Evolutionary conservation across 306 rosid genomes (phyloP).

Genomic region (Begonia masoniana): DNA sequence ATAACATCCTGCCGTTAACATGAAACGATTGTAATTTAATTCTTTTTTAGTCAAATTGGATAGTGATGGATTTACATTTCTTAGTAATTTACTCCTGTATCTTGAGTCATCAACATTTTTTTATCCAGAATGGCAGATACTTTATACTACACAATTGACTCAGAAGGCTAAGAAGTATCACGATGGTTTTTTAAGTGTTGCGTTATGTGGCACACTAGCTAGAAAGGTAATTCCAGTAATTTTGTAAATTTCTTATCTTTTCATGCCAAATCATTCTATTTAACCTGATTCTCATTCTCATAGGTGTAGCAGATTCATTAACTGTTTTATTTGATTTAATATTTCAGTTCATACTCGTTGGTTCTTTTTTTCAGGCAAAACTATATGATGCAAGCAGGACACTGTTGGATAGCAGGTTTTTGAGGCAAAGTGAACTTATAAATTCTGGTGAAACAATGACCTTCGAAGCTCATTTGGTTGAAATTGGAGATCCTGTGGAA

Average conservation of each 20-base stretch:
- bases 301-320: neutral
- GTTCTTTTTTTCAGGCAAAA: conserved; percentile 31
- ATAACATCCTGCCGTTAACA: neutral
- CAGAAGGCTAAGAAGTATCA: conserved; percentile 60
- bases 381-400: conserved; percentile 47
- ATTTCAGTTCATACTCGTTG: conserved; percentile 4
- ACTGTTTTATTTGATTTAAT: conserved; percentile 3
- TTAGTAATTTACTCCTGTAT: neutral
- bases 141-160: conserved; percentile 51
- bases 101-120: conserved; percentile 6
- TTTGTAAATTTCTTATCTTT: neutral
- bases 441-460: conserved; percentile 32
- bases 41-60: conserved; percentile 3
- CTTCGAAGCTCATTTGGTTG: conserved; percentile 55
- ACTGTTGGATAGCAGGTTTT: conserved; percentile 42
- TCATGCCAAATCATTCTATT: neutral
- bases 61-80: conserved; percentile 4
- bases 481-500: conserved; percentile 47
- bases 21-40: neutral
- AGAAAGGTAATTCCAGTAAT: conserved; percentile 38
- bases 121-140: conserved; percentile 52
- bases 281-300: neutral
- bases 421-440: conserved; percentile 48
- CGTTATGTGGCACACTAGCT: conserved; percentile 35
- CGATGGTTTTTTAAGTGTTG: conserved; percentile 50